Evolutionary conservation across 768 basidiomycete genomes (phyloP).

Genomic region (Russula dissimulans): DNA sequence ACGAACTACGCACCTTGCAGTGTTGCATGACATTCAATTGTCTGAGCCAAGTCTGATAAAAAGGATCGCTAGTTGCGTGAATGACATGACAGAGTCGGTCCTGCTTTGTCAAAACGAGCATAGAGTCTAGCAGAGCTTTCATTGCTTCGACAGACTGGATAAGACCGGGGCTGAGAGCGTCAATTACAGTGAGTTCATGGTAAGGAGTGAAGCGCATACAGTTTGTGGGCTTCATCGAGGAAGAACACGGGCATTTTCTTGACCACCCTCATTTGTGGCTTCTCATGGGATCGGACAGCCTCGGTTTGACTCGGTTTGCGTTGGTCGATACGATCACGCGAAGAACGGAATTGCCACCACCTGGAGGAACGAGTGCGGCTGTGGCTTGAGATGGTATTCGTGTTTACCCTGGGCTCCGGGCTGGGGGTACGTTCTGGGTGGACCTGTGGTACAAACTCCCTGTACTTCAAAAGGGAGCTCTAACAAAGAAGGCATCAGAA

Average conservation of each 20-base stretch:
- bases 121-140: slow-evolving; percentile 78
- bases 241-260: slow-evolving; percentile 78
- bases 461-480: slow-evolving; percentile 26
- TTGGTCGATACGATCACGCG: slow-evolving; percentile 1
- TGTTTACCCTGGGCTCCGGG: neutral
- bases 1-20: slow-evolving; percentile 47
- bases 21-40: slow-evolving; percentile 76
- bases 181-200: neutral
- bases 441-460: slow-evolving; percentile 23
- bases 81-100: slow-evolving; percentile 78
- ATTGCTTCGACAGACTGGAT: slow-evolving; percentile 73
- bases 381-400: slow-evolving; percentile 7
- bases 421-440: neutral
- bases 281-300: slow-evolving; percentile 27
- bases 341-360: slow-evolving; percentile 15
- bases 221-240: slow-evolving; percentile 79
- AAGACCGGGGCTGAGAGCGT: slow-evolving; percentile 46
- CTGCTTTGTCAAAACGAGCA: slow-evolving; percentile 82
- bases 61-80: slow-evolving; percentile 75
- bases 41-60: slow-evolving; percentile 76
- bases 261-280: slow-evolving; percentile 27
- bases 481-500: slow-evolving; percentile 11
- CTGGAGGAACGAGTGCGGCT: slow-evolving; percentile 3
- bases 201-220: slow-evolving; percentile 36
- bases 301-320: slow-evolving; percentile 1